Conservation (phyloP, 805 yeast species). For the Metschnikowia sp. region DNA sequence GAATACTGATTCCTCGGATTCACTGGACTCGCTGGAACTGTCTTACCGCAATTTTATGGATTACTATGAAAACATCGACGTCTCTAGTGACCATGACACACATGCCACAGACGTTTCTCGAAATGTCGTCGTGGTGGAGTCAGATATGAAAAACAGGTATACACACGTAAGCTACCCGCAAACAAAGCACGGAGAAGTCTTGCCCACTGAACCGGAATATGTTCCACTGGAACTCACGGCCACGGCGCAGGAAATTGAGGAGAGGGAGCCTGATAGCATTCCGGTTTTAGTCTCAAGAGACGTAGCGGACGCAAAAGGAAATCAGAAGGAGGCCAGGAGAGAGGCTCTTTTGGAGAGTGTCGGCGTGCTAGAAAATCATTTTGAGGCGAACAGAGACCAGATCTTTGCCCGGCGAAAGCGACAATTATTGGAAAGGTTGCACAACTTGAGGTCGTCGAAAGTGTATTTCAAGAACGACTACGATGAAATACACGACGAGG, state of each 20-base stretch:
- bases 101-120: slow-evolving; percentile 9
- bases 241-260: neutral
- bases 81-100: slow-evolving; percentile 19
- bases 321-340: slow-evolving; percentile 24
- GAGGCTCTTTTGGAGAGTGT: slow-evolving; percentile 16
- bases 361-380: slow-evolving; percentile 19
- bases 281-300: slow-evolving; percentile 9
- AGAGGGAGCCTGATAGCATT: neutral
- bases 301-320: slow-evolving; percentile 16
- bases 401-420: slow-evolving; percentile 22
- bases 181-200: neutral
- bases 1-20: slow-evolving; percentile 10
- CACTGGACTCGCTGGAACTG: slow-evolving; percentile 11
- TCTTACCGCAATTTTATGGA: slow-evolving; percentile 19
- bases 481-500: slow-evolving; percentile 24
- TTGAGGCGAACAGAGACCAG: slow-evolving; percentile 15
- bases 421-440: slow-evolving; percentile 25
- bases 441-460: slow-evolving; percentile 24
- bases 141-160: neutral
- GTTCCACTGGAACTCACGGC: neutral
- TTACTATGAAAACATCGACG: slow-evolving; percentile 26
- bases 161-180: neutral
- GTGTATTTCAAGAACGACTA: slow-evolving; percentile 21
- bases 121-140: slow-evolving; percentile 4
- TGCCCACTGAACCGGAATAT: slow-evolving; percentile 3